phyloP scores from a whole-genome alignment of 306 rosid species.

The Ammopiptanthus mongolicus region DNA sequence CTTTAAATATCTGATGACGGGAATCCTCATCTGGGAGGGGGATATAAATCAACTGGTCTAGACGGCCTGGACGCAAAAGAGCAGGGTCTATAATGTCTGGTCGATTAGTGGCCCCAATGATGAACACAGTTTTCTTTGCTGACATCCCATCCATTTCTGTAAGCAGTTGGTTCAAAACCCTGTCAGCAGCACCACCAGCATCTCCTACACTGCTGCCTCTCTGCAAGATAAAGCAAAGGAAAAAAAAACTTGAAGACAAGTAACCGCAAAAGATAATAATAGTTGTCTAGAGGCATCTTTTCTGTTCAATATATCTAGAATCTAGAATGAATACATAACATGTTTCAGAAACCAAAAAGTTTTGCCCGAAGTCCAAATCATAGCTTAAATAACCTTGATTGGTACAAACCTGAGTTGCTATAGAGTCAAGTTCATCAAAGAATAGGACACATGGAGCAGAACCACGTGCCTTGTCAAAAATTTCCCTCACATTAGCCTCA shows the following conservation, averaged over 20 bases:
- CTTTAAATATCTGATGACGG: constrained; percentile 75
- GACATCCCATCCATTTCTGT: constrained; percentile 99
- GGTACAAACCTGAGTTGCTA: constrained; percentile 90
- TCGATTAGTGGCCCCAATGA: constrained; percentile 94
- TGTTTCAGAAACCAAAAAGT: not conserved
- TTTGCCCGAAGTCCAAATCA: not conserved
- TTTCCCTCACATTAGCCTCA: constrained; percentile 98
- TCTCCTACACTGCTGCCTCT: constrained; percentile 97
- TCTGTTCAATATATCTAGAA: not conserved
- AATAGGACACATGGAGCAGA: constrained; percentile 99
- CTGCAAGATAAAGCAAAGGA: constrained; percentile 42
- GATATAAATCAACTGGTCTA: constrained; percentile 91
- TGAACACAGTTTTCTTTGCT: constrained; percentile 93
- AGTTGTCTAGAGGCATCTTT: not conserved
- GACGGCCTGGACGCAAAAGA: constrained; percentile 96
- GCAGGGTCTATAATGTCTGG: constrained; percentile 98
- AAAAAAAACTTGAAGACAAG: not conserved
- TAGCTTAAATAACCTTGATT: not conserved
- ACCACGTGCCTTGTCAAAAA: constrained; percentile 97
- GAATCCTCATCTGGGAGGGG: constrained; percentile 99
- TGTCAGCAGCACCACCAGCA: constrained; percentile 99
- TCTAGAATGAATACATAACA: constrained; percentile 9
- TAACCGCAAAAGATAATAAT: not conserved
- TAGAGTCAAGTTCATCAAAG: constrained; percentile 97
- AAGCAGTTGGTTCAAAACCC: constrained; percentile 93